A percentile compares a stretch with the other conserved stretches of the same genome.
Conservation (phyloP, 192 early-diverging fungal species). For the Paraglomus occultum region DNA sequence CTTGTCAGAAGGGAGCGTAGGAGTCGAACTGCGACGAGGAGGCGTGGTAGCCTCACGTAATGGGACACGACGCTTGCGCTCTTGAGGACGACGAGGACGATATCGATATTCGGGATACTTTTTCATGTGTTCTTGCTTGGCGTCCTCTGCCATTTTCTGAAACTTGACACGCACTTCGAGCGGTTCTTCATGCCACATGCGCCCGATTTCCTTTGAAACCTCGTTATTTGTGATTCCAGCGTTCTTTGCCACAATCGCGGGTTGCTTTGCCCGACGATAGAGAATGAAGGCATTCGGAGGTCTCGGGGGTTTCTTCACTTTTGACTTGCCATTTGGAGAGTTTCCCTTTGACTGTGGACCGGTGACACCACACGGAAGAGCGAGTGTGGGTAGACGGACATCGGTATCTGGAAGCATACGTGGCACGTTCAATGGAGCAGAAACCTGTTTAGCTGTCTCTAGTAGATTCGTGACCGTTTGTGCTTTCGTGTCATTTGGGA, state of each 20-base stretch:
- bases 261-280: slow-evolving; percentile 33
- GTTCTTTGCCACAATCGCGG: slow-evolving; percentile 12
- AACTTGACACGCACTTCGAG: slow-evolving; percentile 25
- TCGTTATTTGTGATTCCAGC: slow-evolving; percentile 30
- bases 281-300: slow-evolving; percentile 41
- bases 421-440: slow-evolving; percentile 7
- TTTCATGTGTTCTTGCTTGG: slow-evolving; percentile 29
- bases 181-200: slow-evolving; percentile 33
- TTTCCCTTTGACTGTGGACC: slow-evolving; percentile 8
- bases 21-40: not conserved
- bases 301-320: slow-evolving; percentile 34
- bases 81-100: slow-evolving; percentile 22
- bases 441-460: slow-evolving; percentile 15
- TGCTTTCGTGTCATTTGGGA: slow-evolving; percentile 22
- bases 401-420: slow-evolving; percentile 26
- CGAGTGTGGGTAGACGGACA: slow-evolving; percentile 14
- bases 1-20: not conserved
- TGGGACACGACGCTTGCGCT: slow-evolving; percentile 16
- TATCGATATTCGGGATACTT: slow-evolving; percentile 32
- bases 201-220: slow-evolving; percentile 32
- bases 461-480: slow-evolving; percentile 20
- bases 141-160: slow-evolving; percentile 23
- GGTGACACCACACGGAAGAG: slow-evolving; percentile 20
- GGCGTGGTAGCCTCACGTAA: not conserved
- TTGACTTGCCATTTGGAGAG: not conserved